Conservation (phyloP, 2,329 filamentous ascomycete species). For the Aspergillus thermomutatus region DNA sequence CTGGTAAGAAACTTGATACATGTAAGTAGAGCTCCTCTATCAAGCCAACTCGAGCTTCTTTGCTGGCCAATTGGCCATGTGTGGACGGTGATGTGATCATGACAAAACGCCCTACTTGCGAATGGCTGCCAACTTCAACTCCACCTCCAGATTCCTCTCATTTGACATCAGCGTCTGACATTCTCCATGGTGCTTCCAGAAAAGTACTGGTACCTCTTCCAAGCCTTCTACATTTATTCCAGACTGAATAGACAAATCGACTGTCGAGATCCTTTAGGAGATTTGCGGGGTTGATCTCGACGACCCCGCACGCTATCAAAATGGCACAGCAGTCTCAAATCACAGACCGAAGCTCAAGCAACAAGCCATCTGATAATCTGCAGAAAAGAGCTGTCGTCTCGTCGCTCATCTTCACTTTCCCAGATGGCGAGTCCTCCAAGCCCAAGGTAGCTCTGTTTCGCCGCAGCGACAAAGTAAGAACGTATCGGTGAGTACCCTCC, state of each 20-base stretch:
- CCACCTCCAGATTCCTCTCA: background rate
- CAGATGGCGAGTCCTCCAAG: constrained; percentile 14
- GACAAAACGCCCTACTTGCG: background rate
- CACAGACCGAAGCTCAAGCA: background rate
- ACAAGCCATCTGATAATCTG: constrained; percentile 1
- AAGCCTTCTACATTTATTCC: background rate
- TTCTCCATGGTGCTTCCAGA: background rate
- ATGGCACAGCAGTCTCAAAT: constrained; percentile 10
- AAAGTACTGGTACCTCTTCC: background rate
- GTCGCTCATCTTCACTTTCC: constrained; percentile 40
- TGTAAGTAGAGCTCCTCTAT: background rate
- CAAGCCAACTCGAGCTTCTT: background rate
- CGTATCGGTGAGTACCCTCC: constrained; percentile 51
- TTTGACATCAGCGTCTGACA: background rate
- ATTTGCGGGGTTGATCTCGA: background rate
- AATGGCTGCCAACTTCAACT: background rate
- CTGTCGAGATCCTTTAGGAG: background rate
- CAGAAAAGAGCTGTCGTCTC: constrained; percentile 40
- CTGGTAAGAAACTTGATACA: too few relatives aligned
- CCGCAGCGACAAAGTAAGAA: constrained; percentile 57
- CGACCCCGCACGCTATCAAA: background rate
- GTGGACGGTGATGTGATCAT: constrained; percentile 11
- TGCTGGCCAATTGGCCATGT: background rate
- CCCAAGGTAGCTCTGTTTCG: constrained; percentile 60
- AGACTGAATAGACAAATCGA: background rate